These are phyloP conservation scores for Populus hybrid DNA, from an alignment of 441 rosid genomes.

Conservation along the genomic window DNA sequence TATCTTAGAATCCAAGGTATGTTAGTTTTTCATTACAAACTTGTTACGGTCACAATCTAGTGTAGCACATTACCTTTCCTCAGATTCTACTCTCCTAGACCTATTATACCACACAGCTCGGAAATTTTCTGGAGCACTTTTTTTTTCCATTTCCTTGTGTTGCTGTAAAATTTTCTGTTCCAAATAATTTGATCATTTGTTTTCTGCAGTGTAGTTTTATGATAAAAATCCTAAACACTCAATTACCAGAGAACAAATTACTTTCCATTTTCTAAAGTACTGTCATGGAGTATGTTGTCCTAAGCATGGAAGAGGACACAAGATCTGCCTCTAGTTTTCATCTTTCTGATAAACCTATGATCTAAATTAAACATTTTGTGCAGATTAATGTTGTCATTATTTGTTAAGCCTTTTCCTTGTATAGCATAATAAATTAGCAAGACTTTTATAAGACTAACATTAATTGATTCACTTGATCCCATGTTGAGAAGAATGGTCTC, in stretches of 20 bases:
- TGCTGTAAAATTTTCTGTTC: not conserved
- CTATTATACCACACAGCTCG: not conserved
- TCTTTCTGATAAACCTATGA: not conserved
- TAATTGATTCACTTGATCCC: not conserved
- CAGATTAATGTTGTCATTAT: not conserved
- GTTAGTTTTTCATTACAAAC: constrained; percentile 7
- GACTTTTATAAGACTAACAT: not conserved
- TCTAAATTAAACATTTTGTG: not conserved
- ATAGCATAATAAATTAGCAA: not conserved
- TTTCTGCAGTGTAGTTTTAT: not conserved
- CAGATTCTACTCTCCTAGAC: constrained; percentile 2
- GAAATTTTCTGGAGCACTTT: not conserved
- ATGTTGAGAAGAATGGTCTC: not conserved
- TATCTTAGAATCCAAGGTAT: constrained; percentile 11
- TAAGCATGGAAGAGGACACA: not conserved
- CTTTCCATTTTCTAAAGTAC: not conserved
- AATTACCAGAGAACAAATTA: not conserved
- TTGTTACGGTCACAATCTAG: constrained; percentile 12
- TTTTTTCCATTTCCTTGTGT: not conserved
- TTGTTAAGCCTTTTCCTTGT: not conserved
- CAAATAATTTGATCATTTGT: constrained; percentile 10
- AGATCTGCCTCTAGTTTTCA: not conserved
- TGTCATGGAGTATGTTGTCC: not conserved
- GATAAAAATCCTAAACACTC: not conserved
- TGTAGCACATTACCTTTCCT: constrained; percentile 6